Evolutionary conservation across 192 early-diverging fungal species (phyloP), one percentile per base, ranked within the genome.

Genomic region (Entomortierella parvispora): DNA sequence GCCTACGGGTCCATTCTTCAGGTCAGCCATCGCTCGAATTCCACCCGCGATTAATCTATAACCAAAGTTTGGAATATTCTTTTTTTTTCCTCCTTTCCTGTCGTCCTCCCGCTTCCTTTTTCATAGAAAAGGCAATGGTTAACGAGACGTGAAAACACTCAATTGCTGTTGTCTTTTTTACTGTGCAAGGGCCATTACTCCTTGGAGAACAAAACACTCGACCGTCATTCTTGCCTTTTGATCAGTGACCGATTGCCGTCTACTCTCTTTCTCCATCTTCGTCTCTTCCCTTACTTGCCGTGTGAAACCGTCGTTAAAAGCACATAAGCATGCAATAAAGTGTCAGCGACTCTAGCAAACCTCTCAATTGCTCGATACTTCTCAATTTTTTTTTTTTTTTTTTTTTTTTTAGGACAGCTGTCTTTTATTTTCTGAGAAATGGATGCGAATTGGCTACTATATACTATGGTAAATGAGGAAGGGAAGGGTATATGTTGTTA

Each of bases 11-110:
- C 37, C 58, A 68, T 59, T 34, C 65, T 47, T 77, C 54, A 63
- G 74, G 74, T 77, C 74, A 58, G 74, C 74, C 53, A 55, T 68
- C 74, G 74, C 66, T 77, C 74, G 74, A 58, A 77, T 58, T 47
- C 74, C 28, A 56, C 58, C 65, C 74, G 74, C 74, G 74, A 68
- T 58, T 61, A 25, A 61, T 66, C 67, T 68, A 63, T 77, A 62
- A 77, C 74, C 74, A 77, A 68, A 54, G 65, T 46, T 29, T 64
- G 63, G 65, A 58, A 76, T 65, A 76, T 57, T 62, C 50, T 32
- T 2, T 49, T 49, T 48, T 49, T 22, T 32, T 42, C 66, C 61
- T 61, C 54, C n/a, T 53, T 42, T 50, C 46, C 55, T 61, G 8
- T 48, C n/a, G n/a, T n/a, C n/a, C n/a, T 48, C n/a, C 47, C 4